These are phyloP conservation scores for Talaromyces wortmannii DNA, from an alignment of 495 filamentous ascomycete species.

Conservation along the genomic window DNA sequence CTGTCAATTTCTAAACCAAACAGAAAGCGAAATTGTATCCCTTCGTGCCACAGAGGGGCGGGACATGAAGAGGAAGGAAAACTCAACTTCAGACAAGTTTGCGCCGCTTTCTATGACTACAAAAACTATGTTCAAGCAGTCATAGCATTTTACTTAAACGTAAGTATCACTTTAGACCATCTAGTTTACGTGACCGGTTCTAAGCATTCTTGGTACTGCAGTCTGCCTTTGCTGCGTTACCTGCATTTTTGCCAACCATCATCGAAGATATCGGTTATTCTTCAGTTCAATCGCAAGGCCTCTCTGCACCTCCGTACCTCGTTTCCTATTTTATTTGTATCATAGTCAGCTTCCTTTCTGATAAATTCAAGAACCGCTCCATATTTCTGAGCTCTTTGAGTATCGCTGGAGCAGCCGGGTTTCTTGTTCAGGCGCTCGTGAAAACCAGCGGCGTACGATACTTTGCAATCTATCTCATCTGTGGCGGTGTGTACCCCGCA, in stretches of 20 bases:
- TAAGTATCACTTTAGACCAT: neutral
- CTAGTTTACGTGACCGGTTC: neutral
- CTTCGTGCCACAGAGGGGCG: neutral
- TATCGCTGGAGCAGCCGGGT: neutral
- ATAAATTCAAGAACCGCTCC: neutral
- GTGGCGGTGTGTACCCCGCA: slow-evolving; percentile 19
- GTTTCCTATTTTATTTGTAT: neutral
- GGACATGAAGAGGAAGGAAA: neutral
- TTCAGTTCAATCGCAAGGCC: neutral
- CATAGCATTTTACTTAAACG: neutral
- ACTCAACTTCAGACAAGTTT: neutral
- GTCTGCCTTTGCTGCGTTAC: neutral
- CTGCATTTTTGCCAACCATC: neutral
- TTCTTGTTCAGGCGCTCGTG: neutral
- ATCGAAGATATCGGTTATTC: neutral
- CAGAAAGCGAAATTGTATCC: neutral
- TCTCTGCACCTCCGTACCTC: neutral
- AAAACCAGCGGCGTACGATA: slow-evolving; percentile 26
- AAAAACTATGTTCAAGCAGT: neutral
- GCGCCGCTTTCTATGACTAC: neutral
- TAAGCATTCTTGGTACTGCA: neutral
- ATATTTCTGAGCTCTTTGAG: neutral
- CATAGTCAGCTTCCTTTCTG: neutral
- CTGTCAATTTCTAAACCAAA: neutral
- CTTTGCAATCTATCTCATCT: slow-evolving; percentile 41